Percentiles rank a stretch among this genome's conserved stretches.
Evolutionary conservation across 2,329 filamentous ascomycete species (phyloP).

Genomic region (Exophiala dermatitidis): DNA sequence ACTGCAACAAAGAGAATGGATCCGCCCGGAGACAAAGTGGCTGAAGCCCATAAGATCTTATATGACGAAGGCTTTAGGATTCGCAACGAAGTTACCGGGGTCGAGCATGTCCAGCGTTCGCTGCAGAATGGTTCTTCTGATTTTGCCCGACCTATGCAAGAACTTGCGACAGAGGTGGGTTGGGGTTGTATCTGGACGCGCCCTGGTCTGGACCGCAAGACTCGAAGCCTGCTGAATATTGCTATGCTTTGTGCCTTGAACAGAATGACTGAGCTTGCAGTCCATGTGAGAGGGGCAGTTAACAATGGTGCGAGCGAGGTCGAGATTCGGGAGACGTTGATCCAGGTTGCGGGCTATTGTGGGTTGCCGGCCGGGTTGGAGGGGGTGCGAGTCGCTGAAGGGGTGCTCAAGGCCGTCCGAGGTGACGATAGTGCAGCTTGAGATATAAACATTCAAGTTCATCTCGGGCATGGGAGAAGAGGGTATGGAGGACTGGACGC

Average conservation of each 20-base stretch:
- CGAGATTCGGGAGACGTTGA: conserved; percentile 51
- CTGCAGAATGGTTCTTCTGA: conserved; percentile 46
- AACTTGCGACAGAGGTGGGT: conserved; percentile 57
- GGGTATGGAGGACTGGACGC: no score
- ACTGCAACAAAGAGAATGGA: background rate
- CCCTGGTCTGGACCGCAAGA: conserved; percentile 55
- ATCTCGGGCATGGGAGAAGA: no score
- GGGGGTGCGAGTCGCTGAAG: conserved; percentile 31
- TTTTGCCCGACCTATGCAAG: conserved; percentile 56
- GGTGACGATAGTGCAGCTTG: conserved; percentile 5
- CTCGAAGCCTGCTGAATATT: conserved; percentile 56
- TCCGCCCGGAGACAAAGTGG: conserved; percentile 11
- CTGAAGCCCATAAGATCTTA: conserved; percentile 44
- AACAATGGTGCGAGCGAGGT: conserved; percentile 56
- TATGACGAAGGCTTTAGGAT: conserved; percentile 56
- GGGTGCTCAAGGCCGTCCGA: conserved; percentile 20
- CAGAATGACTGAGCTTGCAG: conserved; percentile 51
- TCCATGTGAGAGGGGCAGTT: conserved; percentile 56
- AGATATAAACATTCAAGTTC: no score
- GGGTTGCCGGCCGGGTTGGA: conserved; percentile 42
- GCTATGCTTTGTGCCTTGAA: conserved; percentile 59
- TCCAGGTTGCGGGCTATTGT: conserved; percentile 34
- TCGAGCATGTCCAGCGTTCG: conserved; percentile 49
- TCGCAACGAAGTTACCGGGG: conserved; percentile 54
- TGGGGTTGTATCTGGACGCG: conserved; percentile 60